A percentile compares a stretch with the other conserved stretches of the same genome.
These are phyloP conservation scores for Linum usitatissimum DNA, from an alignment of 345 rosid genomes.

Conservation along the genomic window DNA sequence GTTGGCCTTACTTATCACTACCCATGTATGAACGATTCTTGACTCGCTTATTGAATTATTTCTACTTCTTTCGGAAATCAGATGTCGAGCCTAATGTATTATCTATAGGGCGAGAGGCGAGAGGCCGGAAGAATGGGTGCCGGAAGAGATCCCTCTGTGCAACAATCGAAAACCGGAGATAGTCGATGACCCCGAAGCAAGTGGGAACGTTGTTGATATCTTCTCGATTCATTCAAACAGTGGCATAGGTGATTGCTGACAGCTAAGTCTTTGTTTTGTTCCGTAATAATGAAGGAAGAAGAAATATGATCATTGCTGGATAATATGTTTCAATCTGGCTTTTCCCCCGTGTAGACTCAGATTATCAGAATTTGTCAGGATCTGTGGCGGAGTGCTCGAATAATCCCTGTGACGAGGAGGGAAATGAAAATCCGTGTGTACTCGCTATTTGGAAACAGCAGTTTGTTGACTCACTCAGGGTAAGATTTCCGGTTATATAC, in stretches of 20 bases:
- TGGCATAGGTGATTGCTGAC: conserved; percentile 29
- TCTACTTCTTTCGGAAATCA: conserved; percentile 2
- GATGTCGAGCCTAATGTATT: conserved; percentile 11
- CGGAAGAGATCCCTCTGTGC: conserved; percentile 43
- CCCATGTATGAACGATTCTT: conserved; percentile 49
- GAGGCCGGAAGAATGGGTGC: conserved; percentile 96
- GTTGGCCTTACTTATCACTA: conserved; percentile 83
- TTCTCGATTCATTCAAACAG: conserved; percentile 63
- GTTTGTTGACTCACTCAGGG: conserved; percentile 57
- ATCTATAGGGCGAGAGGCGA: conserved; percentile 46
- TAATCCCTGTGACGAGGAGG: conserved; percentile 16
- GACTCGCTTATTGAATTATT: neutral
- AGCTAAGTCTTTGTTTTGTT: neutral
- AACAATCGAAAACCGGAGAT: conserved; percentile 32
- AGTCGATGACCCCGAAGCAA: conserved; percentile 31
- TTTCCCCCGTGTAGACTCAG: conserved; percentile 27
- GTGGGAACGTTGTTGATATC: conserved; percentile 56
- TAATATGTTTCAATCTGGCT: neutral
- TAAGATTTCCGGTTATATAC: conserved; percentile 14
- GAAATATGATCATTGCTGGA: neutral
- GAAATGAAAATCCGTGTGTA: conserved; percentile 21
- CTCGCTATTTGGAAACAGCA: conserved; percentile 65
- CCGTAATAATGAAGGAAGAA: neutral
- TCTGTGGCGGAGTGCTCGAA: conserved; percentile 31
- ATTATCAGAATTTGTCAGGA: conserved; percentile 38